Conservation (phyloP, 2,329 filamentous ascomycete species). For the Pestalotiopsis sp. region DNA sequence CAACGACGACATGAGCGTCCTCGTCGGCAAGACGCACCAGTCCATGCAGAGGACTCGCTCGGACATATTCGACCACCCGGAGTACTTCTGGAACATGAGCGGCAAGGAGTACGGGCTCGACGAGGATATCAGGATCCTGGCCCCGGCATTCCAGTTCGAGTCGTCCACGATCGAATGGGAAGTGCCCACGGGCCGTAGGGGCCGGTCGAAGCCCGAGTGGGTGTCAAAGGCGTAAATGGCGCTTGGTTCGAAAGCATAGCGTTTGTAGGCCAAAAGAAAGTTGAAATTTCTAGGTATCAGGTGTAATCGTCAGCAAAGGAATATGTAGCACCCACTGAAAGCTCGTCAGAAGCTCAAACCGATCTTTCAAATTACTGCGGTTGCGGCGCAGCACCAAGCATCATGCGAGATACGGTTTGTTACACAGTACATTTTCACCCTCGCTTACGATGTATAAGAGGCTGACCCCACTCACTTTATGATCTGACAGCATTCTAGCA, state of each 20-base stretch:
- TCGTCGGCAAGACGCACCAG: background rate
- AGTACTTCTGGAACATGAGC: background rate
- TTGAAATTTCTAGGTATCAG: no score
- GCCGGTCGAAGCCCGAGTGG: conserved; percentile 3
- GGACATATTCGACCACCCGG: background rate
- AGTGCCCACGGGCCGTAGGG: background rate
- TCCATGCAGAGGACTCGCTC: background rate
- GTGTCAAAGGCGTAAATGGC: background rate
- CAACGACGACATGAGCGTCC: conserved; percentile 27
- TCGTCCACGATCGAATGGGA: background rate
- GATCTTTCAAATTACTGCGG: background rate
- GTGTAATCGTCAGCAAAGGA: no score
- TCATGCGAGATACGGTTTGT: background rate
- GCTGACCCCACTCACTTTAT: background rate
- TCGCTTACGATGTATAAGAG: background rate
- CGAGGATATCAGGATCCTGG: background rate
- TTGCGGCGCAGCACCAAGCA: background rate
- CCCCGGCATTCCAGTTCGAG: conserved; percentile 1
- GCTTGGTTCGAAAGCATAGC: no score
- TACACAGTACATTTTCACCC: background rate
- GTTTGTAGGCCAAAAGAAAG: no score
- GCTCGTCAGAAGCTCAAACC: no score
- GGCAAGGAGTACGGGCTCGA: background rate
- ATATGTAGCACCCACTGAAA: no score
- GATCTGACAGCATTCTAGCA: background rate